Evolutionary conservation across 345 rosid genomes (phyloP), one percentile per base, ranked within the genome.

Genomic region (Eucalyptus regnans): DNA sequence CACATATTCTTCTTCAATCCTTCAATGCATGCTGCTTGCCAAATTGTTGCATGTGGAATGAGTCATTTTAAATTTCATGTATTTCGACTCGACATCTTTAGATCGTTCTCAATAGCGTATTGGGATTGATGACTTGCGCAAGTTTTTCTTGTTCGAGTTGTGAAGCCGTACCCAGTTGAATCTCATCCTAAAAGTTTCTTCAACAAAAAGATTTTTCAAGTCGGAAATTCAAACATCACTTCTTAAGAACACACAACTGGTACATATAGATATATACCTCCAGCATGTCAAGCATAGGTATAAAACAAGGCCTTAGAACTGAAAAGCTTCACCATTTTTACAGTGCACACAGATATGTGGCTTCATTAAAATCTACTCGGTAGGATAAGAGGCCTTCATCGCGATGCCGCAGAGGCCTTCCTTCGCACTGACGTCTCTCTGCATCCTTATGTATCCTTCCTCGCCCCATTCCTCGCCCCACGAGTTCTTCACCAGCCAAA

Each of bases 391-490:
- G 6, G 93, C 86, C 81, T 87, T 79, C 93, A 92, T 92, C 29
- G 95, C 93, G 49, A 92, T 92, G 86, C 95, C 93, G 54, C 95
- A 92, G 20, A 86, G 90, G 44, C 95, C 93, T 60, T 87, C 52
- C 62, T 89, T 88, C 1, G 80, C 89, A 1, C 2, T 13, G 9
- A 64, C 87, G 56, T 56, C 91, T 79, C 94, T 91, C 58, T 86
- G 89, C 90, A 93, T 89, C 85, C 93, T 89, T 46, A 92, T 89
- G 44, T 92, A 92, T 9, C 95, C 95, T 6, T 88, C 41, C 60
- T 93, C 95, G 12, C 94, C 95, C 93, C 94, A 93, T 3, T 54
- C 89, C 31, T 33, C 8, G 5, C 94, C 95, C 94, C 94, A 93
- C 9, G 94, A 93, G 83, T 93, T 93, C 88, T 92, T 93, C 76